These are phyloP conservation scores for Neurospora crassa DNA, from an alignment of 2,329 filamentous ascomycete genomes.

Conservation along the genomic window DNA sequence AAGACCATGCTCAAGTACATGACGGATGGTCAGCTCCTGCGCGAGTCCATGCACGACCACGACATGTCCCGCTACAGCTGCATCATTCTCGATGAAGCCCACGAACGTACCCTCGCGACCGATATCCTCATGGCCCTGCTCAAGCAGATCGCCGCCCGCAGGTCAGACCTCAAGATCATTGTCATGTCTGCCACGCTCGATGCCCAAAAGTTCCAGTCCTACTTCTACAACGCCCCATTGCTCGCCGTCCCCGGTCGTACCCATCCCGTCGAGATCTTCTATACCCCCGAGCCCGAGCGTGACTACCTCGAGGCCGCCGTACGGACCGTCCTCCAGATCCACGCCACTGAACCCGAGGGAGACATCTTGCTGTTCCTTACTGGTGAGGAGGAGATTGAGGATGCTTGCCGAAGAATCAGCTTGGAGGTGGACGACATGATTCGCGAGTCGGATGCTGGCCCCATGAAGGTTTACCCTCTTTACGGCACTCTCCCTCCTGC, in stretches of 20 bases:
- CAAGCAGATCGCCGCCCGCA: constrained; percentile 65
- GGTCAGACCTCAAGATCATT: constrained; percentile 81
- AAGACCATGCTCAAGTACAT: constrained; percentile 98
- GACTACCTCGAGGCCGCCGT: constrained; percentile 96
- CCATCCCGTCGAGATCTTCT: constrained; percentile 95
- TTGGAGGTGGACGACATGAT: constrained; percentile 88
- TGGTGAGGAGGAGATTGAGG: constrained; percentile 97
- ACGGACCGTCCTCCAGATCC: constrained; percentile 91
- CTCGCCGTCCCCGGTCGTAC: constrained; percentile 92
- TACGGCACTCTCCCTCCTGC: constrained; percentile 88
- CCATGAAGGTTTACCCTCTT: constrained; percentile 81
- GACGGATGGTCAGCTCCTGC: constrained; percentile 97
- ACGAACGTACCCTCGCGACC: constrained; percentile 92
- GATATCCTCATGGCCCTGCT: constrained; percentile 92
- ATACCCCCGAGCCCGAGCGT: constrained; percentile 89
- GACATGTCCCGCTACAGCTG: constrained; percentile 87
- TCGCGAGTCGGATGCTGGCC: constrained; percentile 83
- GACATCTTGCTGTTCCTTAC: constrained; percentile 93
- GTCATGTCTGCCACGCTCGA: constrained; percentile 97
- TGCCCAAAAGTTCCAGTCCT: constrained; percentile 94
- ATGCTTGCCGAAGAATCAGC: constrained; percentile 83
- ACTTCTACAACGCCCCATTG: constrained; percentile 90
- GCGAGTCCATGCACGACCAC: constrained; percentile 94
- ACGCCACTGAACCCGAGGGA: constrained; percentile 83
- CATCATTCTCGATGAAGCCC: constrained; percentile 97